These are phyloP conservation scores for Russula emetica DNA, from an alignment of 768 basidiomycete species.

Conservation along the genomic window DNA sequence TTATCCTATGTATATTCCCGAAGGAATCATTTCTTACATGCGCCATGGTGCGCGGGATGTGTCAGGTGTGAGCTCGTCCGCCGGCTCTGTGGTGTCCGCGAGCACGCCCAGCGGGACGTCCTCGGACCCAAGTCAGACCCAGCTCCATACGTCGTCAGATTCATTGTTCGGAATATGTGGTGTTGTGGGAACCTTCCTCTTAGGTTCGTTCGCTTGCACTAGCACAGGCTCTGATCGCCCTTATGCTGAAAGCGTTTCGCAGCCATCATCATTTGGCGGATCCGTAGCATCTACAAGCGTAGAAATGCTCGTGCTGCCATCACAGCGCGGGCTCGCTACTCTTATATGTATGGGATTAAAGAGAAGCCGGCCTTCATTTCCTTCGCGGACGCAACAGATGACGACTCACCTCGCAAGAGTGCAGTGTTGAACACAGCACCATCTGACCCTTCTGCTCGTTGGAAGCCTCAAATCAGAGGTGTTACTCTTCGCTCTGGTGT, in stretches of 20 bases:
- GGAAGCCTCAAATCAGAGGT: constrained; percentile 26
- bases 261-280: constrained; percentile 27
- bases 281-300: constrained; percentile 24
- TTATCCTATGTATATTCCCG: constrained; percentile 16
- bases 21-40: constrained; percentile 7
- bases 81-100: not conserved
- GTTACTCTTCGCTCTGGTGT: constrained; percentile 21
- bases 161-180: constrained; percentile 30
- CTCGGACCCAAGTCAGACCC: not conserved
- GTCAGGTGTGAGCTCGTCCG: not conserved
- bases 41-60: constrained; percentile 22
- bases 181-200: constrained; percentile 32
- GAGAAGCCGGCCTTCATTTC: constrained; percentile 13
- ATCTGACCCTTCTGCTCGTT: constrained; percentile 4
- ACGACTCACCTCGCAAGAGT: constrained; percentile 6
- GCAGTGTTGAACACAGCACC: not conserved
- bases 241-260: not conserved
- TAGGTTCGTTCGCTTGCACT: constrained; percentile 26
- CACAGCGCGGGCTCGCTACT: not conserved
- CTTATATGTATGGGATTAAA: not conserved
- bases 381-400: not conserved
- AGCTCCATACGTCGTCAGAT: constrained; percentile 29
- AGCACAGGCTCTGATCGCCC: not conserved
- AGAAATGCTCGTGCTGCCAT: not conserved
- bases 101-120: constrained; percentile 5